Conservation (phyloP, 2,329 filamentous ascomycete species). For the Amauroascus niger region DNA sequence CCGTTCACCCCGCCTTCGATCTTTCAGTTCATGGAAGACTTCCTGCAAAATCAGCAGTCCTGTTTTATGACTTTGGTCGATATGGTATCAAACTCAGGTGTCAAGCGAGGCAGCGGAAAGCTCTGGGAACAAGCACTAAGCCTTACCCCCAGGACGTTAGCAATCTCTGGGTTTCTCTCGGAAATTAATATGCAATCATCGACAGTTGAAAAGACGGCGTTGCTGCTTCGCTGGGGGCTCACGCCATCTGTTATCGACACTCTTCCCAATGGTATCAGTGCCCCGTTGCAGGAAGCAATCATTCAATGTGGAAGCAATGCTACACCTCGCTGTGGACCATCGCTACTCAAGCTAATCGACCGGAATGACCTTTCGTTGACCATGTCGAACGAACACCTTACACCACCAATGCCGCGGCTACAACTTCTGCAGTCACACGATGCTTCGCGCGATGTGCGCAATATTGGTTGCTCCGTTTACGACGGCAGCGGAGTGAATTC, state of each 20-base stretch:
- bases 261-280: constrained; percentile 72
- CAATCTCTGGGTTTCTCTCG: constrained; percentile 59
- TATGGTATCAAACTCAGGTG: constrained; percentile 32
- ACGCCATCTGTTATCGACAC: constrained; percentile 59
- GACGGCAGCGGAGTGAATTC: constrained; percentile 45
- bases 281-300: constrained; percentile 73
- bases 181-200: constrained; percentile 43
- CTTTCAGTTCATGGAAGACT: constrained; percentile 45
- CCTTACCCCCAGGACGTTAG: constrained; percentile 56
- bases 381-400: constrained; percentile 42
- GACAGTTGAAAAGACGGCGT: constrained; percentile 58
- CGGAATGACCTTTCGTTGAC: constrained; percentile 69
- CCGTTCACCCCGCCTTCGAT: constrained; percentile 51
- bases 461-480: constrained; percentile 53
- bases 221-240: constrained; percentile 62
- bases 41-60: constrained; percentile 26
- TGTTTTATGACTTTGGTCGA: constrained; percentile 45
- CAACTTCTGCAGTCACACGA: constrained; percentile 49
- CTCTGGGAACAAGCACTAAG: constrained; percentile 32
- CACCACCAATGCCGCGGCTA: constrained; percentile 26
- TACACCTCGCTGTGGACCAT: constrained; percentile 62
- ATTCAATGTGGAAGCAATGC: constrained; percentile 75
- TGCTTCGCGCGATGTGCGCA: constrained; percentile 62
- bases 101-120: constrained; percentile 24
- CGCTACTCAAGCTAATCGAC: constrained; percentile 64